These are phyloP conservation scores for Leccinum ochraceum DNA, from an alignment of 768 basidiomycete genomes.

Conservation along the genomic window DNA sequence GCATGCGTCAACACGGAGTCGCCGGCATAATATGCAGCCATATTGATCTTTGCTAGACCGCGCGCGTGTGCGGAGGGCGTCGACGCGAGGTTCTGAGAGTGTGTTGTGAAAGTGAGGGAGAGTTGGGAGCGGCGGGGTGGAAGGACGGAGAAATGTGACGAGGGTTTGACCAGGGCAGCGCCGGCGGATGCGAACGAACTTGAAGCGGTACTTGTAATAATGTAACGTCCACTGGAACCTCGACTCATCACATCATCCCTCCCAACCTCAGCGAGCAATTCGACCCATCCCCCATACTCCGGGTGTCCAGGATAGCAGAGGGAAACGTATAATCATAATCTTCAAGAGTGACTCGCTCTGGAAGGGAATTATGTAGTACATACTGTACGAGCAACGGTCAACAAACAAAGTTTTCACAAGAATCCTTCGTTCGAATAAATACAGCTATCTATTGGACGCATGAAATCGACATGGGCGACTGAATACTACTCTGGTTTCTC, in stretches of 20 bases:
- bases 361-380: no score
- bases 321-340: neutral
- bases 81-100: conserved; percentile 9
- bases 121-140: neutral
- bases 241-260: conserved; percentile 4
- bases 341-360: no score
- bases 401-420: neutral
- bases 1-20: conserved; percentile 34
- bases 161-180: conserved; percentile 24
- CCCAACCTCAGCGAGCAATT: neutral
- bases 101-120: conserved; percentile 5
- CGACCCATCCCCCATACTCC: neutral
- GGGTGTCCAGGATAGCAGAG: neutral
- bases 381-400: neutral
- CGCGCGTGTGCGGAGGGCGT: conserved; percentile 7
- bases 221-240: conserved; percentile 20
- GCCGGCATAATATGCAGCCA: conserved; percentile 34
- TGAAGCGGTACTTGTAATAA: conserved; percentile 9
- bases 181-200: conserved; percentile 29
- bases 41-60: conserved; percentile 15
- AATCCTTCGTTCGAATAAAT: neutral
- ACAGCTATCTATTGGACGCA: neutral
- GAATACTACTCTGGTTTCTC: conserved; percentile 1
- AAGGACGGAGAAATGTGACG: conserved; percentile 14
- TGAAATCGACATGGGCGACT: neutral